Evolutionary conservation across 164 flowering plant genomes (phyloP).

Genomic region (Warburgia ugandensis): DNA sequence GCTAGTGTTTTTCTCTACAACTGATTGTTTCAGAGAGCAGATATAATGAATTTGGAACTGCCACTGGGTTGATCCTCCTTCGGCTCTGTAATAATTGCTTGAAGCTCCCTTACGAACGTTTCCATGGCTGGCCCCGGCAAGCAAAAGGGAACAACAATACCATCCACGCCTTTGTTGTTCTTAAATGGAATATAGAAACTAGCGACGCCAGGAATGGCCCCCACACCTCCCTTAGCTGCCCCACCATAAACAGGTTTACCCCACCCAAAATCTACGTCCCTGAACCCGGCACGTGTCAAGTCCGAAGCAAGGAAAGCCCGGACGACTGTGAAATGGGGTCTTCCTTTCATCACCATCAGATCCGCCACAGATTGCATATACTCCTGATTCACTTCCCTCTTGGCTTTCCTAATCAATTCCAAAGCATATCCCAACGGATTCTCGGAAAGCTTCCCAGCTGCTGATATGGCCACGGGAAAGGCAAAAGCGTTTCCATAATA

Average conservation of each 20-base stretch:
- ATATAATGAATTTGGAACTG: no score
- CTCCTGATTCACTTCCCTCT: conserved; percentile 16
- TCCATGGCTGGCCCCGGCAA: conserved; percentile 1
- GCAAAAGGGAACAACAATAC: background rate
- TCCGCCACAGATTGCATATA: conserved; percentile 24
- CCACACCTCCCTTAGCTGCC: conserved; percentile 2
- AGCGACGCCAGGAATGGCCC: background rate
- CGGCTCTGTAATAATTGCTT: no score
- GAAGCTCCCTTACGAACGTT: background rate
- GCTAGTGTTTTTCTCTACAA: no score
- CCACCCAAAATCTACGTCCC: conserved; percentile 4
- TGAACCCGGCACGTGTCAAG: background rate
- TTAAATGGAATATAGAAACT: background rate
- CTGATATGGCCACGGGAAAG: conserved; percentile 9
- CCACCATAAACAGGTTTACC: conserved; percentile 10
- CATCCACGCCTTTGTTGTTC: background rate
- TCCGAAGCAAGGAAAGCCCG: conserved; percentile 40
- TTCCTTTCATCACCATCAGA: conserved; percentile 18
- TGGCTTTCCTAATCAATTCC: conserved; percentile 17
- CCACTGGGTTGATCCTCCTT: no score
- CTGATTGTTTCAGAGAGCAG: no score
- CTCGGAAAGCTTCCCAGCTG: conserved; percentile 9
- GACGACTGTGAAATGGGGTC: conserved; percentile 22
- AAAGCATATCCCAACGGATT: conserved; percentile 19
- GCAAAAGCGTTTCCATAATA: conserved; percentile 26